Conservation (phyloP, 208 protist species). For the Leishmania lainsoni region DNA sequence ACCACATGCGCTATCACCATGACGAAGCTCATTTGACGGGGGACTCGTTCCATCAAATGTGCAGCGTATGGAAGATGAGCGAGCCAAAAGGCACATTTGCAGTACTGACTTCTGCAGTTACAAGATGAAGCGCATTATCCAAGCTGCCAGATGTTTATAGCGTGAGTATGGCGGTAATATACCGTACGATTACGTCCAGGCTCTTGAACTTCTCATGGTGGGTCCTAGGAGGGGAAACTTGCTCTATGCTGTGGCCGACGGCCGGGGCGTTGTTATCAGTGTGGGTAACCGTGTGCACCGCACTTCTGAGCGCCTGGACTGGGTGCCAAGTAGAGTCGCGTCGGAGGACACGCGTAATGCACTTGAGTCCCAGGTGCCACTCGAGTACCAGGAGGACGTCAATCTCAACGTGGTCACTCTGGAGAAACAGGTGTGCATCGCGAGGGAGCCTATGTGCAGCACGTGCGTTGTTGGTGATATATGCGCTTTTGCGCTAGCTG, state of each 20-base stretch:
- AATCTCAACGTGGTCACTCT: slow-evolving; percentile 93
- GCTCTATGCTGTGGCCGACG: slow-evolving; percentile 62
- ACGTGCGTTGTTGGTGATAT: slow-evolving; percentile 50
- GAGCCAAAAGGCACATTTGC: slow-evolving; percentile 68
- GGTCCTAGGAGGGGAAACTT: slow-evolving; percentile 94
- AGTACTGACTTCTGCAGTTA: slow-evolving; percentile 85
- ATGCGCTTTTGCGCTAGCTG: slow-evolving; percentile 48
- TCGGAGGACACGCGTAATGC: slow-evolving; percentile 90
- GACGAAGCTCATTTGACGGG: slow-evolving; percentile 34
- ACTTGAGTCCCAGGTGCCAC: slow-evolving; percentile 92
- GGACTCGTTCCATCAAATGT: slow-evolving; percentile 39
- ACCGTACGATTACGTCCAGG: slow-evolving; percentile 55
- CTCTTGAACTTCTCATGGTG: slow-evolving; percentile 89
- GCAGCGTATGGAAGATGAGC: slow-evolving; percentile 31
- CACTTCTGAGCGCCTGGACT: slow-evolving; percentile 85
- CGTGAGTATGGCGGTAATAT: slow-evolving; percentile 64
- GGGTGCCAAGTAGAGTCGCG: slow-evolving; percentile 72
- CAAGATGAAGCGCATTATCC: slow-evolving; percentile 88
- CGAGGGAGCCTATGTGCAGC: slow-evolving; percentile 59
- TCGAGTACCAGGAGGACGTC: slow-evolving; percentile 76
- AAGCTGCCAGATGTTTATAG: slow-evolving; percentile 54
- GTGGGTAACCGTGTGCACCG: slow-evolving; percentile 96
- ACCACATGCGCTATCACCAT: slow-evolving; percentile 84
- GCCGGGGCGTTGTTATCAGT: slow-evolving; percentile 81
- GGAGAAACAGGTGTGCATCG: slow-evolving; percentile 89